Conservation (phyloP, 2,329 filamentous ascomycete genomes). For the Ceratocystis harringtonii region DNA sequence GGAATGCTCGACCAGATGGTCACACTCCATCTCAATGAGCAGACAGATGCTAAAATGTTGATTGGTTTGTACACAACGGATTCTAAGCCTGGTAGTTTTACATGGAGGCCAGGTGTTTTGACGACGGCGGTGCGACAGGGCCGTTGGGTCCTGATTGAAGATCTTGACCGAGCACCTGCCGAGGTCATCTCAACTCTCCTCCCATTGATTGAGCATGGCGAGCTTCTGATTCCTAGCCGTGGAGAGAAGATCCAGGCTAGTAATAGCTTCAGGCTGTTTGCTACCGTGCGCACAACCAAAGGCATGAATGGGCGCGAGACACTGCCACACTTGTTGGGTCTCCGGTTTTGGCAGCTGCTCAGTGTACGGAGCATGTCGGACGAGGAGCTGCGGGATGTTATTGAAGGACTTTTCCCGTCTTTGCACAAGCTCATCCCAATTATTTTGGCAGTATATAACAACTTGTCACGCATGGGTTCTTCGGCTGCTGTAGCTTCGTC, state of each 20-base stretch:
- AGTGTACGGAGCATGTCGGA: constrained; percentile 49
- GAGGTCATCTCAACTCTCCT: constrained; percentile 89
- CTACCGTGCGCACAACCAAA: constrained; percentile 67
- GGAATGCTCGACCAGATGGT: constrained; percentile 72
- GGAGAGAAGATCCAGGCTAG: constrained; percentile 74
- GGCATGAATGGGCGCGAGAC: constrained; percentile 53
- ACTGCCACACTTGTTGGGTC: constrained; percentile 61
- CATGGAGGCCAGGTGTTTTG: constrained; percentile 81
- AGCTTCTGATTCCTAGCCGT: constrained; percentile 76
- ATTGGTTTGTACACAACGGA: constrained; percentile 89
- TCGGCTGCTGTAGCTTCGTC: constrained; percentile 23
- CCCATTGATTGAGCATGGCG: constrained; percentile 81
- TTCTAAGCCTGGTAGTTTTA: constrained; percentile 72
- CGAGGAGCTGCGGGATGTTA: constrained; percentile 59
- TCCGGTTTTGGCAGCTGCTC: constrained; percentile 74
- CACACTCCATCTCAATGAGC: constrained; percentile 90
- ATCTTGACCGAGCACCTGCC: constrained; percentile 84
- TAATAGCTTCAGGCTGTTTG: constrained; percentile 77
- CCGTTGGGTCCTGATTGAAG: constrained; percentile 92
- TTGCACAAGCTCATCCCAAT: constrained; percentile 47
- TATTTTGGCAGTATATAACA: constrained; percentile 44
- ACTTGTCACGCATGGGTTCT: constrained; percentile 31
- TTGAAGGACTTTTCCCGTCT: constrained; percentile 53
- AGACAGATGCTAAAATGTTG: constrained; percentile 93
- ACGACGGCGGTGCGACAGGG: constrained; percentile 90